A percentile compares a stretch with the other conserved stretches of the same genome.
Conservation (phyloP, 2,329 filamentous ascomycete genomes). For the Botrytis elliptica region DNA sequence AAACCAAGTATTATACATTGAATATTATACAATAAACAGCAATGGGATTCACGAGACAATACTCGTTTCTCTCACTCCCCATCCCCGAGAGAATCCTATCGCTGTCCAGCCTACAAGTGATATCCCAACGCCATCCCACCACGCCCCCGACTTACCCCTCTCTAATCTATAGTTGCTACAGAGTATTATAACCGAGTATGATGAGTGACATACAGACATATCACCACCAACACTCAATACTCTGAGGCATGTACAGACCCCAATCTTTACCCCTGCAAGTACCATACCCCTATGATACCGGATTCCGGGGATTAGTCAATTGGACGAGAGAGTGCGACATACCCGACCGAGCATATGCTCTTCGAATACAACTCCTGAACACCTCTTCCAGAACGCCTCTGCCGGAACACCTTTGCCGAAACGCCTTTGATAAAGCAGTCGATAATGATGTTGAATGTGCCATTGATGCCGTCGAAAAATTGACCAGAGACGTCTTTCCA, state of each 20-base stretch:
- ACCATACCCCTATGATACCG: neutral
- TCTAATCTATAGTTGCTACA: neutral
- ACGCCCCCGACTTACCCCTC: neutral
- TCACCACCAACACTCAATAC: neutral
- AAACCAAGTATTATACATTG: neutral
- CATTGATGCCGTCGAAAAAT: neutral
- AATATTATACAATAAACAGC: neutral
- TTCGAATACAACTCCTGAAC: neutral
- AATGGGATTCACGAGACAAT: neutral
- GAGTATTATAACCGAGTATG: neutral
- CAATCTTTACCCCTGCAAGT: neutral
- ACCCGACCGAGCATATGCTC: neutral
- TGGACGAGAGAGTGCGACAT: neutral
- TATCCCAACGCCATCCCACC: neutral
- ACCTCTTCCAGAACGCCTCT: neutral
- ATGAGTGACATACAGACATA: neutral
- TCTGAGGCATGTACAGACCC: neutral
- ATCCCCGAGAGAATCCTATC: no score
- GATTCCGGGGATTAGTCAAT: neutral
- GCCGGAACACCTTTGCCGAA: neutral
- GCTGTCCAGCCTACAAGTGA: no score
- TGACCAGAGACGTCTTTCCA: neutral
- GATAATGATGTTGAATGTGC: neutral
- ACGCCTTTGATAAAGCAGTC: neutral
- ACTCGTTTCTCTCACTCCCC: neutral